phyloP scores from a whole-genome alignment of 768 basidiomycete species.

The Rhizopogon vulgaris region DNA sequence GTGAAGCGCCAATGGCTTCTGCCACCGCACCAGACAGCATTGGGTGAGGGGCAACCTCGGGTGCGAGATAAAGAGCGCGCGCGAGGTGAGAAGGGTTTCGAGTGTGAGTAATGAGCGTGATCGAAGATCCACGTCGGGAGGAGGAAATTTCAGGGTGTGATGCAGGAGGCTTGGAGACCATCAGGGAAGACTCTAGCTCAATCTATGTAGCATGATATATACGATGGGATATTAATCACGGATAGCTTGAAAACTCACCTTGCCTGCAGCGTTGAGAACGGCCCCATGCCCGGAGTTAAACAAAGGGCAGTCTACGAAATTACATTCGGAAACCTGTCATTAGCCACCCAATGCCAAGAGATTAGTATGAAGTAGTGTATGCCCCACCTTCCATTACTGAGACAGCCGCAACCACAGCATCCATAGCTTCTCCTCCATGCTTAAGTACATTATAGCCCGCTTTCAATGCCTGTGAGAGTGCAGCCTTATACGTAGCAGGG shows the following conservation, averaged over 20 bases:
- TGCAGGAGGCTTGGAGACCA: constrained; percentile 72
- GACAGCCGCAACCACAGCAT: constrained; percentile 74
- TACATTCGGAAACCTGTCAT: background rate
- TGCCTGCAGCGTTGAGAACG: constrained; percentile 76
- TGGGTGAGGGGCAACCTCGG: constrained; percentile 53
- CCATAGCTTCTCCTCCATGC: constrained; percentile 74
- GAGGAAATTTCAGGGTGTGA: constrained; percentile 54
- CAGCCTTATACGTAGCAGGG: constrained; percentile 50
- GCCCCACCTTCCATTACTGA: constrained; percentile 60
- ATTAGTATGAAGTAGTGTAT: background rate
- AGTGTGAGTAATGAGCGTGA: constrained; percentile 59
- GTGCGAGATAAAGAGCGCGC: constrained; percentile 66
- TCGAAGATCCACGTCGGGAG: constrained; percentile 54
- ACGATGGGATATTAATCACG: background rate
- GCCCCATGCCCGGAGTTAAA: constrained; percentile 81
- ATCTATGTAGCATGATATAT: constrained; percentile 39
- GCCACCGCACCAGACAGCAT: constrained; percentile 65
- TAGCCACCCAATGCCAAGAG: background rate
- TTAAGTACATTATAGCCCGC: constrained; percentile 60
- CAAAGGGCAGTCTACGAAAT: constrained; percentile 55
- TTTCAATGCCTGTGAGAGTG: constrained; percentile 46
- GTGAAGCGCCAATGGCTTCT: constrained; percentile 50
- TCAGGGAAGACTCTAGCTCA: constrained; percentile 76
- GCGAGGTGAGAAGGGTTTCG: constrained; percentile 72
- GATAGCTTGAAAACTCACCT: constrained; percentile 38